Base-by-base conservation (phyloP, 2,329 filamentous ascomycete species). In the Pyrenophora tritici-repentis region DNA sequence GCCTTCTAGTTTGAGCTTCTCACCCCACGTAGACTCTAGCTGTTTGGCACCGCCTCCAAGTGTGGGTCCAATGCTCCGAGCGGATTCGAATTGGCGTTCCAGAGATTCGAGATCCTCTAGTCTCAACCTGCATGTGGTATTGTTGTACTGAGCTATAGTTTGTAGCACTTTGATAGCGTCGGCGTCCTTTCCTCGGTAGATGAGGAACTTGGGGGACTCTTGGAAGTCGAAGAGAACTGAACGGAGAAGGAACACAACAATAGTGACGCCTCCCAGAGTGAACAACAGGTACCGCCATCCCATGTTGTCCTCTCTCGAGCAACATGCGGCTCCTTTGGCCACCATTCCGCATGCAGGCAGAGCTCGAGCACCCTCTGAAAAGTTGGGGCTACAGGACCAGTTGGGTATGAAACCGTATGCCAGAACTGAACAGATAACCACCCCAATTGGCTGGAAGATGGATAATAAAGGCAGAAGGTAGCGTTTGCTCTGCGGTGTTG, bases 141-240 rank as follows among this genome's bases (percentile, higher is more conserved):
- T 68, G 61, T 79, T 79, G 62, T 74, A 71, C 33, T 73, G 70
- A 4, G 77, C 74, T n/a, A 79, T 73, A 29, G 75, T 65, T 18
- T 77, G 63, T 12, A 79, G 63, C 1, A 78, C 76, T 22, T 66
- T 63, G 37, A 85, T 76, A 0, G 84, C 77, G 50, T 80, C 73
- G 2, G 71, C 77, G 42, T 86, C 83, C 18, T 76, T 67, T 8
- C 82, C 82, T 10, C 76, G 72, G 35, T 78, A 79, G 6, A 86
- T 71, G 5, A 83, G 74, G 57, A 82, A 86, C 60, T 86, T 86
- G 0, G 83, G 83, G 2, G 82, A 84, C 59, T 86, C 83, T 53
- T 77, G 78, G 39, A 86, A 79, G 4, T 74, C 72, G 58, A 86
- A 79, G 32, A 85, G 62, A 1, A 80, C 77, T 32, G 84, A 75